A percentile compares a stretch with the other conserved stretches of the same genome.
Evolutionary conservation across 202 grass and related monocot genomes (phyloP).

Genomic region (Sporobolus alterniflorus): DNA sequence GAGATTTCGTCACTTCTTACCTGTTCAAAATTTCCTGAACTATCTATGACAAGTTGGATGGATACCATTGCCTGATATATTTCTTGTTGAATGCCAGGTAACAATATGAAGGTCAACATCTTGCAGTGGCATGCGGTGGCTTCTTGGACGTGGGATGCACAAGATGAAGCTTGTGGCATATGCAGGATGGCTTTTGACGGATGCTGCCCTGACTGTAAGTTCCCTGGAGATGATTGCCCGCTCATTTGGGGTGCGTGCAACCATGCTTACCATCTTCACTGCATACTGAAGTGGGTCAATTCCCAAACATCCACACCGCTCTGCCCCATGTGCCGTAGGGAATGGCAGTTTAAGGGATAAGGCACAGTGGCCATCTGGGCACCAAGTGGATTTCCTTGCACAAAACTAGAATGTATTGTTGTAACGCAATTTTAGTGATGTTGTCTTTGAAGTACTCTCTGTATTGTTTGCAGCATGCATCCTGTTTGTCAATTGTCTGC

Average conservation of each 20-base stretch:
- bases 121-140: slow-evolving; percentile 84
- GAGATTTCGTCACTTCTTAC: too few species aligned
- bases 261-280: slow-evolving; percentile 85
- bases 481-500: neutral
- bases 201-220: slow-evolving; percentile 93
- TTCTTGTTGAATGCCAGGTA: slow-evolving; percentile 29
- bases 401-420: neutral
- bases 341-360: slow-evolving; percentile 95
- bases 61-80: neutral
- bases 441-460: slow-evolving; percentile 2
- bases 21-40: neutral
- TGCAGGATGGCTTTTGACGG: slow-evolving; percentile 89
- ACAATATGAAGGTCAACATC: slow-evolving; percentile 86
- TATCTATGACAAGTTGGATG: neutral
- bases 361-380: neutral
- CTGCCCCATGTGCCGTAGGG: slow-evolving; percentile 91
- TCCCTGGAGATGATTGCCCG: slow-evolving; percentile 87
- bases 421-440: neutral
- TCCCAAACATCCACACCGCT: slow-evolving; percentile 84
- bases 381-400: neutral
- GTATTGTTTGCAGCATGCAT: slow-evolving; percentile 13
- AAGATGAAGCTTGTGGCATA: slow-evolving; percentile 89
- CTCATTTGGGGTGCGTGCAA: slow-evolving; percentile 87
- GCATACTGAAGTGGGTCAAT: slow-evolving; percentile 93
- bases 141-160: slow-evolving; percentile 87